Evolutionary conservation across 805 yeast genomes (phyloP).

Genomic region (Kodamaea kaohsiungensis): DNA sequence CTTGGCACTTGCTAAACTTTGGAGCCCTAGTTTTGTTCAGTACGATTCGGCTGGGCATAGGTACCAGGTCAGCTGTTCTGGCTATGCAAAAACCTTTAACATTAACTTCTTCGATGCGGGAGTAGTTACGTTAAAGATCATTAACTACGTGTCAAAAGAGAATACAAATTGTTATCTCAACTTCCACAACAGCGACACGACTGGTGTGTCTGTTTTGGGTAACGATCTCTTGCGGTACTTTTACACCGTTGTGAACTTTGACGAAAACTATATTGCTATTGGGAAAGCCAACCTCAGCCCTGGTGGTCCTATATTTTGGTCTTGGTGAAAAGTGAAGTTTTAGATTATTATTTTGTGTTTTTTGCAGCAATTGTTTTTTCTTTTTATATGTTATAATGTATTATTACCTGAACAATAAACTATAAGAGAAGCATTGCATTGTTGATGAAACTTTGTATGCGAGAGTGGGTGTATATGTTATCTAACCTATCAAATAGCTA

Average conservation of each 20-base stretch:
- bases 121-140: background rate
- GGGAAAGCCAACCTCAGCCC: conserved; percentile 1
- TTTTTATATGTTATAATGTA: too few relatives aligned
- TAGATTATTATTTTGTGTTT: background rate
- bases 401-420: too few relatives aligned
- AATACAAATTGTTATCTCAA: background rate
- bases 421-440: too few relatives aligned
- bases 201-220: conserved; percentile 1
- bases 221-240: conserved; percentile 1
- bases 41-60: background rate
- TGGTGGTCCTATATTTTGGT: background rate
- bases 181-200: background rate
- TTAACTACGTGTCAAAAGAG: background rate
- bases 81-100: background rate
- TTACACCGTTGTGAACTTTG: conserved; percentile 4
- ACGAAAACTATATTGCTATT: background rate
- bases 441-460: too few relatives aligned
- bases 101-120: background rate
- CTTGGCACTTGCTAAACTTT: background rate
- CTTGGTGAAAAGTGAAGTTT: background rate
- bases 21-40: background rate
- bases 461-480: too few relatives aligned
- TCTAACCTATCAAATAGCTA: too few relatives aligned
- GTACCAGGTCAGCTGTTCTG: conserved; percentile 1
- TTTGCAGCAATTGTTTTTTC: background rate